Evolutionary conservation across 306 rosid genomes (phyloP), one percentile per base, ranked within the genome.

Genomic region (Lablab purpureus): DNA sequence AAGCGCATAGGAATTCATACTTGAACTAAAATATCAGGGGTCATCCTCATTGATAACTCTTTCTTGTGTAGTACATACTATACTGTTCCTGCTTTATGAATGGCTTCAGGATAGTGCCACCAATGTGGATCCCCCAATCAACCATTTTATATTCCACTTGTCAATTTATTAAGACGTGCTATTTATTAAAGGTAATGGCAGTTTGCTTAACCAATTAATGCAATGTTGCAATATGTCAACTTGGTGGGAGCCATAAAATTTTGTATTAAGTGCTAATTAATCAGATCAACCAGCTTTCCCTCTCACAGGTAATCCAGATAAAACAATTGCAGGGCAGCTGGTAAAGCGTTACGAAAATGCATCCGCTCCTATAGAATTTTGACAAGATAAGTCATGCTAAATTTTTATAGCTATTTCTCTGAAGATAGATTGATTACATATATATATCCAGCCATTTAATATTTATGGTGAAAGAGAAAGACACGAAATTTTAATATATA

Each of bases 111-210:
- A 81, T 81, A 74, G 41, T 79, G 72, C 75, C 46, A 68, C 66
- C 76, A 58, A 68, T 79, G 82, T 89, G 84, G 86, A 81, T 73
- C 90, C 94, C 89, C 60, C 78, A 59, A 58, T 68, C 75, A 76
- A 68, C 47, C 32, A 23, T 84, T 58, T 80, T 41, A 72, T 81
- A 78, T 75, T 75, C 67, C 41, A 84, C 84, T 75, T 71, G 41
- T 82, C 82, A 79, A 58, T 58, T 80, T 68, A 47, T 72, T 50
- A 60, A 69, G 21, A 54, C n/a, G 3, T 49, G 58, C 51, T 30
- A 64, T 75, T 67, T 56, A n/a, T 36, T 46, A 71, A 64, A 69
- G 73, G 55, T 22, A 25, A 30, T 13, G 34, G 50, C 70, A 58
- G 40, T 36, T 45, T 58, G 37, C 19, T 75, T 47, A 74, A 81